These are phyloP conservation scores for Dothideomycetes sp. DNA, from an alignment of 2,329 filamentous ascomycete genomes.

Conservation along the genomic window DNA sequence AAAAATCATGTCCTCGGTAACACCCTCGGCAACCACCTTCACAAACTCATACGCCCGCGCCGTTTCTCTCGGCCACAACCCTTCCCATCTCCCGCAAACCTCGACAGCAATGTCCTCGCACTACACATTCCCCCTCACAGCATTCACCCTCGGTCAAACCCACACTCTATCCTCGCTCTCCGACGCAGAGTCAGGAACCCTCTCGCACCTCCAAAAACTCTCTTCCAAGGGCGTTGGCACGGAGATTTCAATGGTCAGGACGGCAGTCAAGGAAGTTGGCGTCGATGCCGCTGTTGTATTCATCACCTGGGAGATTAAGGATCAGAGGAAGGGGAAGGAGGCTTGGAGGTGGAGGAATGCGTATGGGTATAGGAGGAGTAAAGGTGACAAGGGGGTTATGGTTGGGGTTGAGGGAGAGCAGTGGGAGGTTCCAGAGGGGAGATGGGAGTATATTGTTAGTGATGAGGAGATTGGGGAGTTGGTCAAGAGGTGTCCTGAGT, in stretches of 20 bases:
- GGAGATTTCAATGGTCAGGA: constrained; percentile 4
- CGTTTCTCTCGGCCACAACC: not conserved
- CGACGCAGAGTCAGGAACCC: constrained; percentile 3
- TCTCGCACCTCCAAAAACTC: constrained; percentile 11
- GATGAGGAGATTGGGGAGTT: constrained; percentile 14
- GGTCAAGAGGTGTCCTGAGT: constrained; percentile 5
- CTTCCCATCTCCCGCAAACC: constrained; percentile 20
- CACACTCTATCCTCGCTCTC: not conserved
- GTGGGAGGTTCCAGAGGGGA: not conserved
- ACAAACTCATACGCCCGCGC: constrained; percentile 3
- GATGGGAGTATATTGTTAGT: constrained; percentile 14
- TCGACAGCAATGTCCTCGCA: constrained; percentile 9
- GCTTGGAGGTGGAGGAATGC: constrained; percentile 14
- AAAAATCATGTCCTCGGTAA: constrained; percentile 1
- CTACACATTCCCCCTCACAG: constrained; percentile 8
- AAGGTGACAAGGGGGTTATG: no score
- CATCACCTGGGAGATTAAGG: constrained; percentile 13
- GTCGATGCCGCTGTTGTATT: constrained; percentile 4
- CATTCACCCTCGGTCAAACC: constrained; percentile 6
- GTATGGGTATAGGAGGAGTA: constrained; percentile 13
- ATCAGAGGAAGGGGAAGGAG: not conserved
- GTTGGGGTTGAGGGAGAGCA: constrained; percentile 4
- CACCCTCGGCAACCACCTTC: constrained; percentile 1
- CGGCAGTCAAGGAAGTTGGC: not conserved
- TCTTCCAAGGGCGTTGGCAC: constrained; percentile 2